Evolutionary conservation across 164 flowering plant genomes (phyloP).

Genomic region (Kingdonia uniflora): DNA sequence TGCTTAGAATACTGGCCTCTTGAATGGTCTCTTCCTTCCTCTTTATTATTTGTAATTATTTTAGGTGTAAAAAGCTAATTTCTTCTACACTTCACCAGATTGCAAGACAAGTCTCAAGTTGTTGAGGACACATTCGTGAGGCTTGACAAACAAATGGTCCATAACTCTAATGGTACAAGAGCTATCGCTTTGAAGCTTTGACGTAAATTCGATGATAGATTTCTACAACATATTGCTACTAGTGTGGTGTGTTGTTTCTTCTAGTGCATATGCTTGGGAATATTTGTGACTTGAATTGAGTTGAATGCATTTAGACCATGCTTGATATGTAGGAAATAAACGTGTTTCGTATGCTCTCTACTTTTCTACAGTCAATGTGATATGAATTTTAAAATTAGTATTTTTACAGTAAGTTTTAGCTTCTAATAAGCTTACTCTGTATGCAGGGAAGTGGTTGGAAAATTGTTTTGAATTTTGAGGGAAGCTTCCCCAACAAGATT

Average conservation of each 20-base stretch:
- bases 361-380: too few relatives aligned
- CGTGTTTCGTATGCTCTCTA: too few relatives aligned
- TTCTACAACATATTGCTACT: constrained; percentile 77
- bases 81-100: constrained; percentile 26
- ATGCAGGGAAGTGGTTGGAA: constrained; percentile 96
- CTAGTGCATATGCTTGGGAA: too few relatives aligned
- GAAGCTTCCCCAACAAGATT: constrained; percentile 91
- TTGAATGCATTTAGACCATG: too few relatives aligned
- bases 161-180: constrained; percentile 81
- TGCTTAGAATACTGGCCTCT: too few relatives aligned
- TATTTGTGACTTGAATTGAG: too few relatives aligned
- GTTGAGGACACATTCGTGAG: constrained; percentile 74
- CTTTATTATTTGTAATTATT: too few relatives aligned
- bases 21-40: too few relatives aligned
- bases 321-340: too few relatives aligned
- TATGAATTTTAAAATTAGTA: too few relatives aligned
- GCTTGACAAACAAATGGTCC: constrained; percentile 88
- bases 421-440: neutral
- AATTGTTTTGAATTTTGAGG: constrained; percentile 96
- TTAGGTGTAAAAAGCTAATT: too few relatives aligned
- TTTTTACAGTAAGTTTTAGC: too few relatives aligned
- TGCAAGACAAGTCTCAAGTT: constrained; percentile 87
- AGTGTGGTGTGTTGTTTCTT: constrained; percentile 66
- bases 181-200: constrained; percentile 95
- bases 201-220: constrained; percentile 96